phyloP scores from a whole-genome alignment of 148 eudicot species.

The Dianthus caryophyllus region DNA sequence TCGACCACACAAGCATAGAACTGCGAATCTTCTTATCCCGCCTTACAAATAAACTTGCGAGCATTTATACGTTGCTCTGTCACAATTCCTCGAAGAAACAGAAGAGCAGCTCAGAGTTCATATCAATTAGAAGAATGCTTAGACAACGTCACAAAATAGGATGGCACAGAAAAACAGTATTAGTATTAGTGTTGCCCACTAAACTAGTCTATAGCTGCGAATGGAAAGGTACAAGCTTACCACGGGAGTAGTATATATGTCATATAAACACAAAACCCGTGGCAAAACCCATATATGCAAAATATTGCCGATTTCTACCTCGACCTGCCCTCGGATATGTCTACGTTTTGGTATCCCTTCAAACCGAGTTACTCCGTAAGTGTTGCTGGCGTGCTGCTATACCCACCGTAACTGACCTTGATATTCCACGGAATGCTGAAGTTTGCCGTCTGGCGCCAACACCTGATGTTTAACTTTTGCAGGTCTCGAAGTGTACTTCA shows the following conservation, averaged over 20 bases:
- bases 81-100: background rate
- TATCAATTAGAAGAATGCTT: background rate
- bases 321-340: background rate
- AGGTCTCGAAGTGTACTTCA: constrained; percentile 39
- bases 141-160: background rate
- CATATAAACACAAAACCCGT: constrained; percentile 13
- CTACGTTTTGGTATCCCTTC: background rate
- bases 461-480: constrained; percentile 53
- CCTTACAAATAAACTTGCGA: background rate
- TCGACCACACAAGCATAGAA: no score
- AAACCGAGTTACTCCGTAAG: background rate
- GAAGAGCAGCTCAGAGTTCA: background rate
- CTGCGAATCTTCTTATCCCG: no score
- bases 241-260: background rate
- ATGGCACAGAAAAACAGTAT: background rate
- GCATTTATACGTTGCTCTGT: background rate
- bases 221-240: background rate
- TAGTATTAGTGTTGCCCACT: background rate
- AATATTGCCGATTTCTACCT: background rate
- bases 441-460: constrained; percentile 47
- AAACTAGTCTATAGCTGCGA: background rate
- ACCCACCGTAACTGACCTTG: constrained; percentile 60
- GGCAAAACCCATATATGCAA: constrained; percentile 6
- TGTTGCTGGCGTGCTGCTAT: constrained; percentile 19
- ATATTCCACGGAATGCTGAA: constrained; percentile 56